These are phyloP conservation scores for Rhodotorula mucilaginosa DNA, from an alignment of 1,284 basidiomycete species.

Conservation along the genomic window DNA sequence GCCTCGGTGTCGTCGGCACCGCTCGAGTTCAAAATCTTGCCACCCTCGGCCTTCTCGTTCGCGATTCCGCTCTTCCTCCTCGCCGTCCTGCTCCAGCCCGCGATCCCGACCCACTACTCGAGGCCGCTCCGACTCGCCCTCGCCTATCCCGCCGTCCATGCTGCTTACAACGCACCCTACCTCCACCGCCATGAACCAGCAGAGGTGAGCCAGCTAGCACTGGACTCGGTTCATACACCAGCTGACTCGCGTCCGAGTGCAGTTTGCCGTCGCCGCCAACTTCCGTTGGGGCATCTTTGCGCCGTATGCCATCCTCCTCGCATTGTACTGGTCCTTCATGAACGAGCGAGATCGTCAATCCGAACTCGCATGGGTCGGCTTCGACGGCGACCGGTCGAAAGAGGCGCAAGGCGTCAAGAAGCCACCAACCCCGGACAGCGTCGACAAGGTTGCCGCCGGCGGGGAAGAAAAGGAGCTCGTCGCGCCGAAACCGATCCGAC, in stretches of 20 bases:
- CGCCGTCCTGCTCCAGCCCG: constrained; percentile 31
- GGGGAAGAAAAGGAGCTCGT: neutral
- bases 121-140: constrained; percentile 8
- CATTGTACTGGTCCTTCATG: constrained; percentile 13
- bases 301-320: constrained; percentile 22
- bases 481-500: constrained; percentile 1
- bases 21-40: neutral
- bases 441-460: neutral
- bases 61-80: constrained; percentile 16
- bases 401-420: neutral
- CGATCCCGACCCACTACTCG: constrained; percentile 13
- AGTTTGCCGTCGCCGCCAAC: constrained; percentile 18
- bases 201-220: neutral
- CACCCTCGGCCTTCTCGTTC: constrained; percentile 22
- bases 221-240: no score
- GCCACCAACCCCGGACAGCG: no score
- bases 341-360: neutral
- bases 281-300: constrained; percentile 27
- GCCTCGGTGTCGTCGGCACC: neutral
- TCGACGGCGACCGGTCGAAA: constrained; percentile 8
- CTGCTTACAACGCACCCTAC: neutral
- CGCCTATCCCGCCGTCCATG: constrained; percentile 5
- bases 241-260: no score
- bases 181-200: constrained; percentile 8
- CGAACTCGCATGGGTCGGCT: constrained; percentile 24